Evolutionary conservation across 1,284 basidiomycete species (phyloP), one percentile per base, ranked within the genome.

Genomic region (Heterobasidion irregulare): DNA sequence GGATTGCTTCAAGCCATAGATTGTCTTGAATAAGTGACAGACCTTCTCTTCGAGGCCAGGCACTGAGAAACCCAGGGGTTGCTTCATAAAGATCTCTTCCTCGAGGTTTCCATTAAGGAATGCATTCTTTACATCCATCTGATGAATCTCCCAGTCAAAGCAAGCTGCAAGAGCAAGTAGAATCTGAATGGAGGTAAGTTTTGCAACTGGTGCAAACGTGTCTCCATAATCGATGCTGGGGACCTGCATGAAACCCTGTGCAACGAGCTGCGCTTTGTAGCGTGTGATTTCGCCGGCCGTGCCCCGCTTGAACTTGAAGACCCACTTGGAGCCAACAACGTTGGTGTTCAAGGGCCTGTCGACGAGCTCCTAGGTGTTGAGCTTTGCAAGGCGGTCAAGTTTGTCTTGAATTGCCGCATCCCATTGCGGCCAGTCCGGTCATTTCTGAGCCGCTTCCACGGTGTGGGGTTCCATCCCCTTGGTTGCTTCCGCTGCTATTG

Each of bases 171-270:
- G 54, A 0, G 72, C 66, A 0, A 77, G 62, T 1, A 76, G 52
- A 0, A 66, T 54, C 0, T 68, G 58, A 13, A 75, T 64, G 0
- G 71, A 68, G 0, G 66, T 53, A 2, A 72, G 63, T 12, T 66
- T 63, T 7, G 68, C 69, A 0, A 75, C 67, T 0, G 74, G 75
- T 0, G 72, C 62, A 52, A 65, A 76, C 0, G 70, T 76, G 36
- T 77, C 64, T 18, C 68, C 66, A 56, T 72, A 79, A 56, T 76
- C 70, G n/a, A 73, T 52, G 5, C 73, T 69, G 1, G 63, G 62
- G 0, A 64, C 56, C 58, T 80, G 78, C 0, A 62, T 62, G 63
- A 73, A 78, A 1, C 76, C 77, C 44, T 70, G 66, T 0, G 71
- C 75, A 1, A 74, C 70, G 2, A 75, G 63, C 6, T 69, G 53